A percentile compares a stretch with the other conserved stretches of the same genome.
phyloP scores from a whole-genome alignment of 495 filamentous ascomycete genomes.

The Annulohypoxylon nitens region DNA sequence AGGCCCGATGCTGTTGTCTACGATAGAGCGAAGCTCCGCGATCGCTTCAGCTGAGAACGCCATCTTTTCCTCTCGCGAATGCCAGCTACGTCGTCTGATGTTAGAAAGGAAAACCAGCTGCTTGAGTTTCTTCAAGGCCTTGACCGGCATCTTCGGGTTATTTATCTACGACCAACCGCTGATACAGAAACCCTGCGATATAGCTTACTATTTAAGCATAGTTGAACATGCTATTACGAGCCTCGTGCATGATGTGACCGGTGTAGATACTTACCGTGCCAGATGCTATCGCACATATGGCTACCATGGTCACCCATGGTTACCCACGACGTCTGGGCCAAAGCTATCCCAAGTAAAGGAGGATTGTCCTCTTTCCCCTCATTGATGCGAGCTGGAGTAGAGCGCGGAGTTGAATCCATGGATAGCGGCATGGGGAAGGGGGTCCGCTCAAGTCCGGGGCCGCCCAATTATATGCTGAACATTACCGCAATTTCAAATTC shows the following conservation, averaged over 20 bases:
- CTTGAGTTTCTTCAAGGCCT: not conserved
- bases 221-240: not conserved
- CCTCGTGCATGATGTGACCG: not conserved
- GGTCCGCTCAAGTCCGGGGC: not conserved
- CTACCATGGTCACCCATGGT: not conserved
- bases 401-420: not conserved
- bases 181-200: not conserved
- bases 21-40: conserved; percentile 29
- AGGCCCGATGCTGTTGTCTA: conserved; percentile 27
- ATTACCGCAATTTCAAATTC: not conserved
- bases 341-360: not conserved
- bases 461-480: not conserved
- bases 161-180: not conserved
- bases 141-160: not conserved
- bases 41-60: conserved; percentile 31
- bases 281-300: not conserved
- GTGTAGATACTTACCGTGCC: conserved; percentile 1
- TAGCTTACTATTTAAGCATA: not conserved
- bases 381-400: not conserved
- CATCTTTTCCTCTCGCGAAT: conserved; percentile 13
- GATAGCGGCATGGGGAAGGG: not conserved
- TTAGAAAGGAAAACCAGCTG: not conserved
- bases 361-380: conserved; percentile 7
- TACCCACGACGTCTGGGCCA: not conserved
- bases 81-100: not conserved